These are phyloP conservation scores for Triticum urartu DNA, from an alignment of 176 grass and related monocot genomes.

Conservation along the genomic window DNA sequence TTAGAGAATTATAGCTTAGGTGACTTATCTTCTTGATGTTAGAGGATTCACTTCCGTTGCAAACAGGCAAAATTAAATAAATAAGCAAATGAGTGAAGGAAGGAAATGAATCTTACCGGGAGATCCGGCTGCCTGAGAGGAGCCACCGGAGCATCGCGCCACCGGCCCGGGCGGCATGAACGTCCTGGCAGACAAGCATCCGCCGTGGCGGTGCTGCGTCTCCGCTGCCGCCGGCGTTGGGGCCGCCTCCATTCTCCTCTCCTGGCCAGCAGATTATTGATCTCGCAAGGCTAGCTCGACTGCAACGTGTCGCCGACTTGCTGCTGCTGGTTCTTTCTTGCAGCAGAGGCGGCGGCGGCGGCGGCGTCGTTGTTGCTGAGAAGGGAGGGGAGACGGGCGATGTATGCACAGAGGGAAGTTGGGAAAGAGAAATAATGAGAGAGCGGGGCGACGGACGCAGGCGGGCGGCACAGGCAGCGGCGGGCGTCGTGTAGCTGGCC, in stretches of 20 bases:
- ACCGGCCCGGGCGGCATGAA: neutral
- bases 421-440: neutral
- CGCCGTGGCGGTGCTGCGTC: conserved; percentile 9
- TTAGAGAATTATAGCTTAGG: no score
- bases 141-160: conserved; percentile 28
- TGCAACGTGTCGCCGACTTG: neutral
- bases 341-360: neutral
- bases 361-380: neutral
- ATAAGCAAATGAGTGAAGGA: neutral
- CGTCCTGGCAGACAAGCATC: conserved; percentile 37
- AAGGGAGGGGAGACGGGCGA: neutral
- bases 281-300: neutral
- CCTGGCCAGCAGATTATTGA: neutral
- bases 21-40: no score
- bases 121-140: conserved; percentile 33
- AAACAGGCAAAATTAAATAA: neutral
- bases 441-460: neutral
- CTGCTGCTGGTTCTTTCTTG: neutral
- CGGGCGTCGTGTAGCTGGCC: conserved; percentile 23
- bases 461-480: conserved; percentile 24
- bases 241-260: conserved; percentile 31
- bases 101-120: conserved; percentile 24
- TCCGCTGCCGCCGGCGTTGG: conserved; percentile 7
- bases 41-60: neutral
- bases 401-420: neutral